Conservation (phyloP, 352 stramenopile species). For the Pythium periplocum region DNA sequence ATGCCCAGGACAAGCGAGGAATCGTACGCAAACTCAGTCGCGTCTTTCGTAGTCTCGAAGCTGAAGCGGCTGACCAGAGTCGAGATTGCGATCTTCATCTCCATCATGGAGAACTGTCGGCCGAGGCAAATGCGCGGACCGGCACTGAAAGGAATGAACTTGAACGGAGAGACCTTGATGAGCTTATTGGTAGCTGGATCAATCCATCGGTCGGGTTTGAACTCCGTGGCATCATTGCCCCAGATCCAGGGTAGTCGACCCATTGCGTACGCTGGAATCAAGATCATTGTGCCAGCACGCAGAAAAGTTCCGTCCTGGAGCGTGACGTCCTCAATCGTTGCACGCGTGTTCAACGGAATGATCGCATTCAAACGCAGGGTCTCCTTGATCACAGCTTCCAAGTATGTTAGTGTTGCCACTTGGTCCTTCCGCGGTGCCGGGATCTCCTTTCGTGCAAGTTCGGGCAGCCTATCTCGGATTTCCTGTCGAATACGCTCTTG, state of each 20-base stretch:
- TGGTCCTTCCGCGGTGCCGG: conserved; percentile 31
- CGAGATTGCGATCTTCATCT: conserved; percentile 51
- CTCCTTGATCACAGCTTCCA: conserved; percentile 60
- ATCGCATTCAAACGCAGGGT: conserved; percentile 61
- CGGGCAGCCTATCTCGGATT: conserved; percentile 28
- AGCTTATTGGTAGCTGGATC: conserved; percentile 31
- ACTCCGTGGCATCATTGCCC: conserved; percentile 55
- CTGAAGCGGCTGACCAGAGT: conserved; percentile 36
- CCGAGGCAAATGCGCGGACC: conserved; percentile 62
- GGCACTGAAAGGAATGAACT: conserved; percentile 66
- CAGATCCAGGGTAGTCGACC: conserved; percentile 50
- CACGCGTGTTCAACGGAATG: conserved; percentile 44
- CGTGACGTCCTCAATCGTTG: conserved; percentile 36
- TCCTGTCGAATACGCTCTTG: conserved; percentile 45
- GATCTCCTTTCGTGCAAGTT: conserved; percentile 20
- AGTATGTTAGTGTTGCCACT: conserved; percentile 47
- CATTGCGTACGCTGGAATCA: conserved; percentile 51
- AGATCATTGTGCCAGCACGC: conserved; percentile 35
- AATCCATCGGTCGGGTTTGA: conserved; percentile 67
- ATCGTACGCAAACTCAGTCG: conserved; percentile 32
- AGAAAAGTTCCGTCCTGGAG: conserved; percentile 65
- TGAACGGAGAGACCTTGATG: conserved; percentile 39
- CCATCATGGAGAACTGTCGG: conserved; percentile 48
- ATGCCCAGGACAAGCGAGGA: conserved; percentile 35
- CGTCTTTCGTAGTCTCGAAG: conserved; percentile 23